Evolutionary conservation across 2,329 filamentous ascomycete species (phyloP).

Genomic region (Microdochium bolleyi): DNA sequence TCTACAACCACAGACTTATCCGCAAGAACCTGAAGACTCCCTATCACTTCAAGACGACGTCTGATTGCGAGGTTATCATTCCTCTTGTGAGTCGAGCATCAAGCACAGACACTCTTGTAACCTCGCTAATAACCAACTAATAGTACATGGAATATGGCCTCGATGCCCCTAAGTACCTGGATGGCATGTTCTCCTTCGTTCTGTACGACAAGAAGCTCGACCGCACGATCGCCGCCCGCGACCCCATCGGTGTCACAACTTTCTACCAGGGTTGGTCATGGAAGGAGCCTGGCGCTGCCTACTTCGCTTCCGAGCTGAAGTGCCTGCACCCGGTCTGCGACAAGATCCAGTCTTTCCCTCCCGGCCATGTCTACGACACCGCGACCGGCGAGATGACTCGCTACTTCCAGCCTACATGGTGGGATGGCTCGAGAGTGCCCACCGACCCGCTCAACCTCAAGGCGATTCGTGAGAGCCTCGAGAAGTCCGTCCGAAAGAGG

Average conservation of each 20-base stretch:
- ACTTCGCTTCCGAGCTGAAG: conserved; percentile 97
- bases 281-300: conserved; percentile 73
- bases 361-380: conserved; percentile 93
- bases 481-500: conserved; percentile 89
- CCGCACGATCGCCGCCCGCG: conserved; percentile 85
- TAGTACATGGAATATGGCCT: conserved; percentile 89
- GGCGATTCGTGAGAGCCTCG: conserved; percentile 70
- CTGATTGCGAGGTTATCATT: conserved; percentile 98
- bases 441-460: conserved; percentile 76
- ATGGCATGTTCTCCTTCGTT: conserved; percentile 99
- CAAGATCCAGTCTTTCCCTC: conserved; percentile 88
- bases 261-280: conserved; percentile 94
- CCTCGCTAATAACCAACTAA: not conserved
- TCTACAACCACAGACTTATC: conserved; percentile 97
- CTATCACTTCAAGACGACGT: conserved; percentile 98
- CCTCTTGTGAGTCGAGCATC: conserved; percentile 61
- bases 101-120: not conserved
- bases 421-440: conserved; percentile 74
- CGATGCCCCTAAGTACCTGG: conserved; percentile 86
- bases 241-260: conserved; percentile 94
- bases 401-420: conserved; percentile 91
- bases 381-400: conserved; percentile 75
- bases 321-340: conserved; percentile 90
- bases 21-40: conserved; percentile 76
- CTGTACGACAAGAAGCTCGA: conserved; percentile 94